Evolutionary conservation across 192 early-diverging fungal species (phyloP).

Genomic region (Entomortierella beljakovae): DNA sequence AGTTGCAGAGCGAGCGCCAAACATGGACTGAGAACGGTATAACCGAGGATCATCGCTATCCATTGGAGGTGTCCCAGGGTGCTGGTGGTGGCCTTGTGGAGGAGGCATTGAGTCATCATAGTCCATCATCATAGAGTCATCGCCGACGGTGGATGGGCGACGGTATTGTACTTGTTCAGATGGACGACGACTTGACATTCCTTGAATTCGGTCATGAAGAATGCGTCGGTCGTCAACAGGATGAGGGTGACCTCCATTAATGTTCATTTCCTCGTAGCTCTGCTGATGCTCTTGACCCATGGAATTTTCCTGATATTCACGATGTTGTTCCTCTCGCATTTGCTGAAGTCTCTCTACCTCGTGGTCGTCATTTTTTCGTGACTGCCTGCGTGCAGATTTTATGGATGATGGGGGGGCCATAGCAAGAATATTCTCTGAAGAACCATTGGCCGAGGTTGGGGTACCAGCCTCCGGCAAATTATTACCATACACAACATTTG

Average conservation of each 20-base stretch:
- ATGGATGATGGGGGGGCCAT: slow-evolving; percentile 20
- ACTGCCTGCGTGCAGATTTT: slow-evolving; percentile 18
- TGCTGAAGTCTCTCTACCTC: background rate
- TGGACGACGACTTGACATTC: slow-evolving; percentile 7
- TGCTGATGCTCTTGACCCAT: slow-evolving; percentile 1
- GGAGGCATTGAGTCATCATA: slow-evolving; percentile 6
- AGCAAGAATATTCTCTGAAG: slow-evolving; percentile 33
- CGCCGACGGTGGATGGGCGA: slow-evolving; percentile 1
- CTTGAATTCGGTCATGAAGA: background rate
- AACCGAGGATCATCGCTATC: slow-evolving; percentile 13
- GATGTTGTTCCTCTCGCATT: background rate
- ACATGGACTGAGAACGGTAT: slow-evolving; percentile 6
- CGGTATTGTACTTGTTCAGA: slow-evolving; percentile 9
- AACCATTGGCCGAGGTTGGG: slow-evolving; percentile 12
- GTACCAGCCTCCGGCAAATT: slow-evolving; percentile 26
- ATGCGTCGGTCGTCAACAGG: slow-evolving; percentile 14
- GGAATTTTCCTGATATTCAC: background rate
- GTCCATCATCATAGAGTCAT: slow-evolving; percentile 16
- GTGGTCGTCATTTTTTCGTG: slow-evolving; percentile 1
- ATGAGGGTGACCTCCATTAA: slow-evolving; percentile 19
- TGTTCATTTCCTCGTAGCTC: slow-evolving; percentile 29
- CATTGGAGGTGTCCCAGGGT: slow-evolving; percentile 20
- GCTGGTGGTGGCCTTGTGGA: slow-evolving; percentile 21
- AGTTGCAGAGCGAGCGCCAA: slow-evolving; percentile 3
- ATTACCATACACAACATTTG: slow-evolving; percentile 31